Evolutionary conservation across 139 green algal species (phyloP), one percentile per base, ranked within the genome.

Genomic region (Dunaliella primolecta): DNA sequence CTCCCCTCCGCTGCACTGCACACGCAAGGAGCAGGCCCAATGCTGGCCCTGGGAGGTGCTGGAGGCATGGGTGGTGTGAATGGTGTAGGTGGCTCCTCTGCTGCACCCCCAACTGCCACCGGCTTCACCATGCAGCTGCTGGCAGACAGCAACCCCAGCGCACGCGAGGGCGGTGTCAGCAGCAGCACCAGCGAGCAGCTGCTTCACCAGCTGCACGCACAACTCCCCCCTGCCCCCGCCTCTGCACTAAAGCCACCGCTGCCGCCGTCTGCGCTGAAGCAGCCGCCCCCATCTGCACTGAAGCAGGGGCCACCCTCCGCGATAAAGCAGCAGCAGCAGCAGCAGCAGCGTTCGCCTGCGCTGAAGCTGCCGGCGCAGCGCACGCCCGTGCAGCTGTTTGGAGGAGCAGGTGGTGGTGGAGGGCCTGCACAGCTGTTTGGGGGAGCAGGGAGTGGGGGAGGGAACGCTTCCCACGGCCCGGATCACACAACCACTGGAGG

Each of bases 101-200:
- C 56, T 27, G 21, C 76, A 29, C 79, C 33, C 74, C 71, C 32
- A 55, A 74, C 38, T 34, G 74, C 82, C 1, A 89, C 83, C n/a
- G 82, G 76, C 75, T 86, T 86, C 84, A 94, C 91, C 20, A 89
- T 86, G 3, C 88, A 89, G 86, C 87, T 95, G 86, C 90, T 94
- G 77, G 91, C 89, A 33, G 90, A 95, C 46, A 87, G 87, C 27
- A 93, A 89, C 64, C n/a, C n/a, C n/a, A 92, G 88, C 77, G 82
- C 80, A 25, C 46, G 46, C 46, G 46, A 74, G 76, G 38, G 55
- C 57, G 0, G 78, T 71, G 0, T 35, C 27, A 78, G 75, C 78
- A 2, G 64, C 1, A 70, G 74, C 3, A 77, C 37, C 36, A 84
- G 75, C 29, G 57, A 83, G 78, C 31, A 38, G 78, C 36, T 74